Evolutionary conservation across 2,329 filamentous ascomycete genomes (phyloP), one percentile per base, ranked within the genome.

Genomic region (Rhinocladiella mackenziei): DNA sequence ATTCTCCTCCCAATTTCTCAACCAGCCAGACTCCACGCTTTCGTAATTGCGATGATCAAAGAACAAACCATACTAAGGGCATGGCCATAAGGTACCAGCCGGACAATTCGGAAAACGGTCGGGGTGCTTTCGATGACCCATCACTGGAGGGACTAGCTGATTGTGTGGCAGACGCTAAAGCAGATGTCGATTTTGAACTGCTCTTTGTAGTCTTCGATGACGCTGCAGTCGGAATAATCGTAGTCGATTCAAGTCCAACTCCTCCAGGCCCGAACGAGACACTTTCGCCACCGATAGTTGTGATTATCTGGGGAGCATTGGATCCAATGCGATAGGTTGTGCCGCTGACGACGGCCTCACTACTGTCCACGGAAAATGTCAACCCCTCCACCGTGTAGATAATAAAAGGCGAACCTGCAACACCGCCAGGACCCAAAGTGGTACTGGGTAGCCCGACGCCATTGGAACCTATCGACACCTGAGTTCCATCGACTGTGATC

Each of bases 281-380:
- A 0, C 67, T 75, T 57, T 78, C 66, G 1, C 72, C 71, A 4
- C 67, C 71, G 0, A 72, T 63, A 1, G 70, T 72, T 0, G 70
- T 77, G 1, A 62, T 70, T 8, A 58, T 58, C n/a, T 58, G 59
- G 22, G 49, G 38, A 2, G 65, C 63, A 8, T 65, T 66, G 0
- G 71, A 65, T 0, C 75, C 75, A 36, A 80, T 60, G 1, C 70
- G 74, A 53, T 76, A 78, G 0, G 72, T 77, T 2, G 62, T 62
- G 23, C 71, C 71, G 25, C 66, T 63, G 36, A 83, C 64, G 19
- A 80, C 67, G 6, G 50, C 58, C 37, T 56, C 49, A 25, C 45
- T 56, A n/a, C 47, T 34, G 29, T 52, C 57, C 18, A 59, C 34
- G 9, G 50, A 54, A 28, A 60, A 47, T 4, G 57, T 58, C 33